phyloP scores from a whole-genome alignment of 768 basidiomycete genomes.

The Lactarius deliciosus region DNA sequence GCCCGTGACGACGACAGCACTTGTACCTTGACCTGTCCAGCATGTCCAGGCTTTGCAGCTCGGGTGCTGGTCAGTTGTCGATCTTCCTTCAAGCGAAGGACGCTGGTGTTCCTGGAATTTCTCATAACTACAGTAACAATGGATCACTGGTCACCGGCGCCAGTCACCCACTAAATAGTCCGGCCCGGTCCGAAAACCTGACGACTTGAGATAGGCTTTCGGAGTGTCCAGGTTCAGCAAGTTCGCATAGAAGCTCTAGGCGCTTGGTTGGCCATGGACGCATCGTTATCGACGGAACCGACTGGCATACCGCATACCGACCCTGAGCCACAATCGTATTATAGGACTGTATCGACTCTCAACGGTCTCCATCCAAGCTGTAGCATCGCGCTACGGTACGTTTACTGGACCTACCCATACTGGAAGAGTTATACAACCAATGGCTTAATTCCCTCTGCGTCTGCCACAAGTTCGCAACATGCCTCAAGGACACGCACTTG shows the following conservation, averaged over 20 bases:
- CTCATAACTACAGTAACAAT: neutral
- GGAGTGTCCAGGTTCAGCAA: neutral
- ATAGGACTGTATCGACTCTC: neutral
- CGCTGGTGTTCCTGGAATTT: neutral
- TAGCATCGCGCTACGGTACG: neutral
- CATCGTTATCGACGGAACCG: neutral
- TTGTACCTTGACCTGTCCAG: too few species aligned
- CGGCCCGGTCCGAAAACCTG: neutral
- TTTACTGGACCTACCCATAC: too few species aligned
- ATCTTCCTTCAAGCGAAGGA: neutral
- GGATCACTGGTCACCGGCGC: too few species aligned
- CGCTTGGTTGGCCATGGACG: neutral
- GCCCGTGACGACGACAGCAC: too few species aligned
- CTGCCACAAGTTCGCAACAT: neutral
- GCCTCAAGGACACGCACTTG: neutral
- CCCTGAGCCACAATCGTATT: neutral
- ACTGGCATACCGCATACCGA: neutral
- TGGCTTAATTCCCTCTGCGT: slow-evolving; percentile 2
- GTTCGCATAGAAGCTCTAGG: neutral
- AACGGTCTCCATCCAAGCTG: neutral
- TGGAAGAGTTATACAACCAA: neutral
- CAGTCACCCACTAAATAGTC: neutral
- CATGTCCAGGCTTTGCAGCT: neutral
- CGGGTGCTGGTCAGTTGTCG: neutral
- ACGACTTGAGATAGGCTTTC: neutral